phyloP scores from a whole-genome alignment of 495 filamentous ascomycete genomes.

The Arthonia radiata region DNA sequence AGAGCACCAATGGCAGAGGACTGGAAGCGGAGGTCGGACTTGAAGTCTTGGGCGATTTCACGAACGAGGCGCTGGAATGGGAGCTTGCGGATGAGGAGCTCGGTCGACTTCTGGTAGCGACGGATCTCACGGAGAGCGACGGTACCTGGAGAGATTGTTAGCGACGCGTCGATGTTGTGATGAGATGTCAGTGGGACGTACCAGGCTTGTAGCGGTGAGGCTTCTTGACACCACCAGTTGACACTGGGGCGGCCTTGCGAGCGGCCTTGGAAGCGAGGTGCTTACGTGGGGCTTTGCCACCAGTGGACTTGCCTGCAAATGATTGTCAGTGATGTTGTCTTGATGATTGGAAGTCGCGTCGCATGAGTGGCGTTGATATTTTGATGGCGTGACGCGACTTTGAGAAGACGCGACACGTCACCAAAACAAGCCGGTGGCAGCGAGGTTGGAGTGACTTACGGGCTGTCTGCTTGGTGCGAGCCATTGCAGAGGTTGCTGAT shows the following conservation, averaged over 20 bases:
- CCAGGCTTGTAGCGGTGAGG: constrained; percentile 99
- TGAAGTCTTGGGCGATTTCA: constrained; percentile 99
- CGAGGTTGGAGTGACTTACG: constrained; percentile 32
- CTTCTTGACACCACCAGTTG: constrained; percentile 96
- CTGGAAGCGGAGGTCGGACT: constrained; percentile 99
- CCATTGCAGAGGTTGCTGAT: constrained; percentile 40
- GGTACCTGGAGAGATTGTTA: too few species aligned
- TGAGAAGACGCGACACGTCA: constrained; percentile 5
- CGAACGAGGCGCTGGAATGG: constrained; percentile 99
- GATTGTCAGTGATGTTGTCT: constrained; percentile 16
- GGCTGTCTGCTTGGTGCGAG: constrained; percentile 98
- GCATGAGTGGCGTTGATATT: constrained; percentile 2
- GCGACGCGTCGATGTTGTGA: constrained; percentile 4
- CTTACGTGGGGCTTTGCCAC: constrained; percentile 99
- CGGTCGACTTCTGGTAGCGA: constrained; percentile 99
- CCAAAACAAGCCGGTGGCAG: constrained; percentile 1
- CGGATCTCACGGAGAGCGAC: constrained; percentile 99
- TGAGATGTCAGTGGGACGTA: constrained; percentile 18
- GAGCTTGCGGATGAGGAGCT: constrained; percentile 99
- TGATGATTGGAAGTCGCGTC: constrained; percentile 7
- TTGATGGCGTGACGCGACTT: constrained; percentile 9
- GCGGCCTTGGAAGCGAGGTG: constrained; percentile 77
- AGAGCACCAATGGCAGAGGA: constrained; percentile 98
- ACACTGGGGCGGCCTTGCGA: constrained; percentile 43
- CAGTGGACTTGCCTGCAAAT: constrained; percentile 63